Evolutionary conservation across 73 alveolate species (phyloP), one percentile per base, ranked within the genome.

Genomic region (Tetrahymena thermophila): DNA sequence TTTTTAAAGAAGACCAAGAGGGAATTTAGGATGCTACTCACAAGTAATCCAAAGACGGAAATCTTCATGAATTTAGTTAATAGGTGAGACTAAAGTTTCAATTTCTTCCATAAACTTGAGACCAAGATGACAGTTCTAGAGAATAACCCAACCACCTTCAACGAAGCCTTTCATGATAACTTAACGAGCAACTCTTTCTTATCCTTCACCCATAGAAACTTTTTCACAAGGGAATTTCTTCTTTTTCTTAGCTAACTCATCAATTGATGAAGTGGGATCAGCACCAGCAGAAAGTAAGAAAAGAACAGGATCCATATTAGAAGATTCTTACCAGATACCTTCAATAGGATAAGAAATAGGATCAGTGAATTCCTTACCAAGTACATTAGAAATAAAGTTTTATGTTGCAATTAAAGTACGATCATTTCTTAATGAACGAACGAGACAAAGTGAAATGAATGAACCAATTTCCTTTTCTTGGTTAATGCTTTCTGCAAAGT

Each of bases 131-230:
- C 99, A 99, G 96, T 99, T 99, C 96, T 99, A 98, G 97, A 99
- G 96, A 35, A 99, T 98, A 94, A 99, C 99, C 99, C 99, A 99
- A 94, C 99, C 99, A 71, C 99, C 99, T 14, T 99, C 95, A 37
- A 98, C 96, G 97, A 99, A 99, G 93, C 99, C 99, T 43, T 95
- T 97, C 95, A 98, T 98, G 96, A 99, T 99, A 94, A 97, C 98
- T 96, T 98, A 98, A 56, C 97, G 96, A 14, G 99, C 99, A 35
- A 98, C 98, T 95, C 96, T 99, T 94, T 99, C 99, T 94, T 98
- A 98, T 93, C 99, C 99, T 97, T 99, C 99, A 89, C 99, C 99
- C 99, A 99, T 99, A 56, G 99, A 99, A 35, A 99, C 99, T 97
- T 98, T 98, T 96, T 98, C 99, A 19, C 99, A 99, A 44, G 99